These are phyloP conservation scores for Benincasa hispida DNA, from an alignment of 306 rosid species.

Conservation along the genomic window DNA sequence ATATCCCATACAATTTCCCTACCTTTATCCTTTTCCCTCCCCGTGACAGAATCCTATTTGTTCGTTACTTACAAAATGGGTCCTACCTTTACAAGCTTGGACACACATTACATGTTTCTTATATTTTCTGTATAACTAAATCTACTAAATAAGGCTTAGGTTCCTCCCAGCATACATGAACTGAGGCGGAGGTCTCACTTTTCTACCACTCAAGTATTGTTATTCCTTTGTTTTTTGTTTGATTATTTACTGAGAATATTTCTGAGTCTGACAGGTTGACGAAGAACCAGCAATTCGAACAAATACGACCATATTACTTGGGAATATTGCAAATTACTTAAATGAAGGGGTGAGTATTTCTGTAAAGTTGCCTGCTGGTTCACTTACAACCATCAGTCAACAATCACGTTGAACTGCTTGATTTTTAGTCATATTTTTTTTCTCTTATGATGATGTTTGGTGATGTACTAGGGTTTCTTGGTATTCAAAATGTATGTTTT, in stretches of 20 bases:
- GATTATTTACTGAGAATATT: slow-evolving; percentile 7
- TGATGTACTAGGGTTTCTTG: background rate
- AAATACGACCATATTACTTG: slow-evolving; percentile 88
- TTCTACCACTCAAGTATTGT: background rate
- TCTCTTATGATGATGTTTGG: slow-evolving; percentile 7
- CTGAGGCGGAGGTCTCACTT: background rate
- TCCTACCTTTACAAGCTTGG: background rate
- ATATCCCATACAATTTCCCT: background rate
- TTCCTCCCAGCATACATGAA: background rate
- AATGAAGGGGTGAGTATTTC: slow-evolving; percentile 72
- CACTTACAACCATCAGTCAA: background rate
- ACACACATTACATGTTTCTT: background rate
- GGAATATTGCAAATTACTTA: slow-evolving; percentile 84
- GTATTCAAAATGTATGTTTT: background rate
- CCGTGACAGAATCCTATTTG: background rate
- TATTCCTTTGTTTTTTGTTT: background rate
- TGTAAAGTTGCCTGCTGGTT: slow-evolving; percentile 7
- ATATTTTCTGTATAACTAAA: background rate
- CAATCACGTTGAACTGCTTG: slow-evolving; percentile 2
- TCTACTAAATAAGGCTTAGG: background rate
- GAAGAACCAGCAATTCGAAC: slow-evolving; percentile 97
- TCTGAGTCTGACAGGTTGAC: slow-evolving; percentile 60
- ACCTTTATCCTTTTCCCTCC: background rate
- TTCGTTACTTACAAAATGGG: background rate
- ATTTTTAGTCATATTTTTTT: slow-evolving; percentile 10